phyloP scores from a whole-genome alignment of 139 green algal species.

The Micractinium sp. region DNA sequence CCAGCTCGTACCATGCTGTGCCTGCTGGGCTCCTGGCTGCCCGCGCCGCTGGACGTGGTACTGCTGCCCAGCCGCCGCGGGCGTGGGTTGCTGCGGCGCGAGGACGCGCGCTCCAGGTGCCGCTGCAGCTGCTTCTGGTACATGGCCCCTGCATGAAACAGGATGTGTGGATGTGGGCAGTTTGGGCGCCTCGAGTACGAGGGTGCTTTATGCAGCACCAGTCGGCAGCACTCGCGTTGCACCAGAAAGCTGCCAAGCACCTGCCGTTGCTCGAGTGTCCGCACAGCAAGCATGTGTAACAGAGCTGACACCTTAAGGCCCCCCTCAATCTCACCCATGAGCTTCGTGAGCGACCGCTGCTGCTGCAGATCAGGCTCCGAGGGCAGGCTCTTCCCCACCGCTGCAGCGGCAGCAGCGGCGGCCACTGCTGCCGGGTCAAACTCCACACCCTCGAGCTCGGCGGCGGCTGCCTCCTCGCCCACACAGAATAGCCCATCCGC shows the following conservation, averaged over 20 bases:
- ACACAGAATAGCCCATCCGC: neutral
- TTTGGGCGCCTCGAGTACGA: too few relatives aligned
- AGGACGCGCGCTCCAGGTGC: conserved; percentile 5
- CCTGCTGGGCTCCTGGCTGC: neutral
- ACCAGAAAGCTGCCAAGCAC: neutral
- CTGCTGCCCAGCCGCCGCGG: neutral
- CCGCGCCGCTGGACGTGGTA: neutral
- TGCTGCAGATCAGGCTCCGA: neutral
- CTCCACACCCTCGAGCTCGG: too few relatives aligned
- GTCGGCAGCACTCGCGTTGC: neutral
- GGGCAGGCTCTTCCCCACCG: neutral
- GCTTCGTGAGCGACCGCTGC: conserved; percentile 4
- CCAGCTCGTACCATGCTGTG: neutral
- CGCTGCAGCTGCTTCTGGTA: conserved; percentile 7
- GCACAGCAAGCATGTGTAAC: too few relatives aligned
- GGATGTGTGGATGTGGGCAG: too few relatives aligned
- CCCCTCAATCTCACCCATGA: conserved; percentile 1
- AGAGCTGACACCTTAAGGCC: neutral
- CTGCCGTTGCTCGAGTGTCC: neutral
- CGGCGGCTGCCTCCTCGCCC: neutral
- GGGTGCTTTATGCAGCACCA: too few relatives aligned
- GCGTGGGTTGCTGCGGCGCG: neutral
- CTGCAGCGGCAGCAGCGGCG: neutral
- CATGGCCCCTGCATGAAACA: conserved; percentile 22
- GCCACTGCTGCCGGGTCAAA: neutral